Base-by-base conservation (phyloP, 345 rosid species). In the Camelina hispida region DNA sequence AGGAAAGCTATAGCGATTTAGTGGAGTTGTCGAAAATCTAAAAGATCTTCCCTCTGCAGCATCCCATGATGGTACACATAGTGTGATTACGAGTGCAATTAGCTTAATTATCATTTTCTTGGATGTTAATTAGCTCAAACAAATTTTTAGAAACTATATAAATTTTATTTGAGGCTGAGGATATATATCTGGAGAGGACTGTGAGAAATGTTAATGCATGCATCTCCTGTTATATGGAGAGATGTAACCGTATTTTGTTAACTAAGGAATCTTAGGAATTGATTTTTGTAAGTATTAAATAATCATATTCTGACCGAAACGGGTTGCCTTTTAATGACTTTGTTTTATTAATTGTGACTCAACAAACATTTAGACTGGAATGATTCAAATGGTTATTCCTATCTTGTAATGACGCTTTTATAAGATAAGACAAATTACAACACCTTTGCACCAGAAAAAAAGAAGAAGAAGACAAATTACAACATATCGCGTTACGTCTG, bases 1-100 rank as follows among this genome's bases (percentile, higher is more conserved):
- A 50, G 79, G 68, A 60, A 75, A 75, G 44, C 79, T 75, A 60
- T 40, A 68, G 15, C 79, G 79, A 75, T 60, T 67, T 10, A 75
- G 47, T 44, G 17, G 22, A n/a, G 63, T 69, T 0, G 57, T 68
- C 22, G 51, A 37, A 76, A 35, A 13, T 62, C 3, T 43, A 8
- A 44, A 42, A 48, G 53, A 35, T 76, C 80, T 76, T 62, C 44
- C 80, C 3, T 22, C 14, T 69, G 35, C 37, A 62, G 40, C 40
- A 34, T 3, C 65, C 58, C 51, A 69, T 46, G 48, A 69, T 9
- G 22, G 13, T 54, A 62, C 9, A 46, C 56, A 32, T 32, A 76
- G 52, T 35, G 75, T 69, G 43, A 69, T 1, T 22, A 43, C 60
- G 14, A 76, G 46, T 44, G 59, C 52, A 46, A 62, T 50, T 17